Conservation (phyloP, 345 rosid species). For the Xanthoceras sorbifolium region DNA sequence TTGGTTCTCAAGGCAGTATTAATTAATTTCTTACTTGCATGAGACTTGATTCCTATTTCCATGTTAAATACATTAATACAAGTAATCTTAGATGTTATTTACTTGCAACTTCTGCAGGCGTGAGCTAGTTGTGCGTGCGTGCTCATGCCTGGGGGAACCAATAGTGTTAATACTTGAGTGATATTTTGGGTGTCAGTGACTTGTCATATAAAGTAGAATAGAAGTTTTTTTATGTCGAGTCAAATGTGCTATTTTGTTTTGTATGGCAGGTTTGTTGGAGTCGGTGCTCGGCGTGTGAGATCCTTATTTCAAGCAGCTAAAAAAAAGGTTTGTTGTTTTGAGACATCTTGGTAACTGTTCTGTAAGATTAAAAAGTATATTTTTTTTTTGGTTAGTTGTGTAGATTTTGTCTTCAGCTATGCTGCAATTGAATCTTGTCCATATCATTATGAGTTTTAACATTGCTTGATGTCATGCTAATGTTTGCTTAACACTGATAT, state of each 20-base stretch:
- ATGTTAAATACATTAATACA: neutral
- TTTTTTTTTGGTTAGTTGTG: neutral
- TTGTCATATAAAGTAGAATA: neutral
- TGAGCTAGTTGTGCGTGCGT: neutral
- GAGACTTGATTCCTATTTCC: neutral
- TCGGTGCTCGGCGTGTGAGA: conserved; percentile 95
- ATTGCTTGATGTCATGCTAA: conserved; percentile 1
- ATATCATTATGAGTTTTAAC: neutral
- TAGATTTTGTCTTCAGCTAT: neutral
- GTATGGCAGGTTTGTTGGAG: conserved; percentile 93
- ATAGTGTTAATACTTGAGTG: neutral
- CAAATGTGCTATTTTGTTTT: conserved; percentile 17
- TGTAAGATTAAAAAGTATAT: neutral
- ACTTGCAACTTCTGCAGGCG: neutral
- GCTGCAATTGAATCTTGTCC: neutral
- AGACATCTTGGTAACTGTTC: neutral
- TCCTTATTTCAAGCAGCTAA: conserved; percentile 97
- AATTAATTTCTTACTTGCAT: neutral
- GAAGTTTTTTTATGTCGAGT: conserved; percentile 5
- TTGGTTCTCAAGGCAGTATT: neutral
- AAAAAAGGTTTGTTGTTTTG: conserved; percentile 61
- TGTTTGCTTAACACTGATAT: neutral
- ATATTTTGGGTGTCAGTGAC: neutral
- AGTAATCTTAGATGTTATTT: neutral
- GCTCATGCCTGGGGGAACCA: neutral